phyloP scores from a whole-genome alignment of 306 rosid species.

The Dryas octopetala region DNA sequence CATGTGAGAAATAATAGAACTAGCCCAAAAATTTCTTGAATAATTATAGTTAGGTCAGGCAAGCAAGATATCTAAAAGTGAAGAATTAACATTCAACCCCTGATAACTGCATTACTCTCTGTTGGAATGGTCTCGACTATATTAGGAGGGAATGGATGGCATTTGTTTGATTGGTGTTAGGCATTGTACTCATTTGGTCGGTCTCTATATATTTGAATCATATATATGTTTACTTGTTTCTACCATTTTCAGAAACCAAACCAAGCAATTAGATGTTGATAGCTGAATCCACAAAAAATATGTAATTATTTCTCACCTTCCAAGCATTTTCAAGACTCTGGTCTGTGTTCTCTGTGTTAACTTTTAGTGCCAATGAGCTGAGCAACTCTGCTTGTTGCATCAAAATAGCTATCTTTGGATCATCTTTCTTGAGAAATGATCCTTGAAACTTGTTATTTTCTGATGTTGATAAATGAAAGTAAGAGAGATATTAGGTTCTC shows the following conservation, averaged over 20 bases:
- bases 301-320: conserved; percentile 70
- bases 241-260: conserved; percentile 7
- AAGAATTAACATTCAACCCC: neutral
- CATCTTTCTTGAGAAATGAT: conserved; percentile 83
- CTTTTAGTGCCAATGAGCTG: conserved; percentile 83
- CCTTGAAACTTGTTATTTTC: conserved; percentile 59
- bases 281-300: conserved; percentile 13
- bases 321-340: conserved; percentile 97
- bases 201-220: neutral
- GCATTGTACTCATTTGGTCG: neutral
- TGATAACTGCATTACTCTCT: neutral
- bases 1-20: too few relatives aligned
- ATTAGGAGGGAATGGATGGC: neutral
- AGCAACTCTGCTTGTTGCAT: conserved; percentile 96
- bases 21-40: too few relatives aligned
- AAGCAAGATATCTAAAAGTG: conserved; percentile 1
- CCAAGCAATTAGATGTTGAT: conserved; percentile 14
- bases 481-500: conserved; percentile 24
- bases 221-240: conserved; percentile 16
- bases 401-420: conserved; percentile 74
- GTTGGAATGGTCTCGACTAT: neutral
- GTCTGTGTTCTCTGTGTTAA: conserved; percentile 76
- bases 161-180: conserved; percentile 4
- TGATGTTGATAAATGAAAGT: conserved; percentile 41
- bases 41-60: neutral